A percentile compares a stretch with the other conserved stretches of the same genome.
Conservation (phyloP, 352 stramenopile species). For the Globisporangium megalacanthum region DNA sequence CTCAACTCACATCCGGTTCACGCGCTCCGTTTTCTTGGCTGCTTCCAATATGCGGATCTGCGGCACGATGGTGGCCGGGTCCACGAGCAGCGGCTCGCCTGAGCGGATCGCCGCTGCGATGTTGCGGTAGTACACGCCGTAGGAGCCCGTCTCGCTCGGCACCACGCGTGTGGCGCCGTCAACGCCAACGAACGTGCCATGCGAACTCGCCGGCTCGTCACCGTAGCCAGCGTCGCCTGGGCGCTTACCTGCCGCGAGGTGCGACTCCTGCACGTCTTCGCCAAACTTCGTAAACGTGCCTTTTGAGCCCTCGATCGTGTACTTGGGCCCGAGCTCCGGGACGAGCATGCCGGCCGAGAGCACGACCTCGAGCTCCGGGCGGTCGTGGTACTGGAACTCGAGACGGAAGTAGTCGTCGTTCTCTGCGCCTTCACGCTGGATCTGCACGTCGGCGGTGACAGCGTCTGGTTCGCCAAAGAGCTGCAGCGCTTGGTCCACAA, state of each 20-base stretch:
- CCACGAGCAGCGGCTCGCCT: slow-evolving; percentile 39
- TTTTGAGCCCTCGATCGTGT: slow-evolving; percentile 51
- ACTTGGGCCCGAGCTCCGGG: slow-evolving; percentile 55
- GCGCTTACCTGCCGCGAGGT: slow-evolving; percentile 45
- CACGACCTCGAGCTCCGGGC: slow-evolving; percentile 45
- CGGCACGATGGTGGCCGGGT: slow-evolving; percentile 40
- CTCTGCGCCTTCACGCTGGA: slow-evolving; percentile 54
- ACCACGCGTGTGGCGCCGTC: slow-evolving; percentile 21
- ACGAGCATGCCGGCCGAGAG: slow-evolving; percentile 64
- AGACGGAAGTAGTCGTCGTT: slow-evolving; percentile 77
- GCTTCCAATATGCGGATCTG: slow-evolving; percentile 75
- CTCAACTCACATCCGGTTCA: slow-evolving; percentile 12
- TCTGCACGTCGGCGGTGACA: slow-evolving; percentile 58
- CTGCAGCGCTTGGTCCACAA: slow-evolving; percentile 62
- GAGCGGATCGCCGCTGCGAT: slow-evolving; percentile 55
- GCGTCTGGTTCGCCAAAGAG: slow-evolving; percentile 50
- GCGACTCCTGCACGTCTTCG: slow-evolving; percentile 58
- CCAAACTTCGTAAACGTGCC: slow-evolving; percentile 57
- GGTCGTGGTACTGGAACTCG: slow-evolving; percentile 50
- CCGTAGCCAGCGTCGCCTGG: slow-evolving; percentile 49
- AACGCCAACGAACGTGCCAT: slow-evolving; percentile 33
- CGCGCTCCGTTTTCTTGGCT: slow-evolving; percentile 49
- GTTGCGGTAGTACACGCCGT: slow-evolving; percentile 71
- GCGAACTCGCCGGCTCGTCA: slow-evolving; percentile 36
- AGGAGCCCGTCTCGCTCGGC: slow-evolving; percentile 39